Base-by-base conservation (phyloP, 108 stramenopile species). In the Aurantiochytrium sp. region DNA sequence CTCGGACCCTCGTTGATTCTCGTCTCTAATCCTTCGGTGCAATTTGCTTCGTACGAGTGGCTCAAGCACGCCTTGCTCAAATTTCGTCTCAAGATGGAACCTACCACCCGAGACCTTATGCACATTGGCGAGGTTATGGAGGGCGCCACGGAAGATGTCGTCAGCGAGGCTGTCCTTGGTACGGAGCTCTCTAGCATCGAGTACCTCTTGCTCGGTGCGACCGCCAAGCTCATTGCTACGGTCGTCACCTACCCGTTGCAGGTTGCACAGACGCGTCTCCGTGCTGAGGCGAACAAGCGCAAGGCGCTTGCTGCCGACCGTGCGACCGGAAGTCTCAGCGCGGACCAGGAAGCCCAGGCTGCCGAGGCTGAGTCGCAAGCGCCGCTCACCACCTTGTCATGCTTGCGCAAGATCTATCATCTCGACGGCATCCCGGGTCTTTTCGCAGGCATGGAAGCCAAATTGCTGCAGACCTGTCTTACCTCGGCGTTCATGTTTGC, bases 11-110 rank as follows among this genome's bases (percentile, higher is more conserved):
- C 94, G 44, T 88, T 95, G 51, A 87, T 95, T 18, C 89, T 95
- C 14, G 92, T 94, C 21, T 92, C 92, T n/a, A 95, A 95, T 73
- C 94, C 94, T 21, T 92, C 93, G 21, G 93, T 95, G 49, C 94
- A 95, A 92, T 93, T 93, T 49, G 93, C 92, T 42, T 91, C 92
- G 28, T 95, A 95, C 88, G 94, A 95, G 59, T 58, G 87, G 69
- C 90, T 95, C 58, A 95, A 95, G 88, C 91, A 91, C 35, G 35
- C 71, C 25, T 58, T 91, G 19, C 76, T 91, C 43, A 88, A 87
- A 8, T 23, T 28, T 73, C 72, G 88, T 14, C 72, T 69, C 25
- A 44, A 23, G 19, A 89, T 25, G 47, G 71, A 23, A 14, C 44
- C 88, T 5, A 28, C 44, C 44, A 35, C 43, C 35, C 29, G 35